Evolutionary conservation across 2,329 filamentous ascomycete species (phyloP), one percentile per base, ranked within the genome.

Genomic region (Fusarium guadeloupense): DNA sequence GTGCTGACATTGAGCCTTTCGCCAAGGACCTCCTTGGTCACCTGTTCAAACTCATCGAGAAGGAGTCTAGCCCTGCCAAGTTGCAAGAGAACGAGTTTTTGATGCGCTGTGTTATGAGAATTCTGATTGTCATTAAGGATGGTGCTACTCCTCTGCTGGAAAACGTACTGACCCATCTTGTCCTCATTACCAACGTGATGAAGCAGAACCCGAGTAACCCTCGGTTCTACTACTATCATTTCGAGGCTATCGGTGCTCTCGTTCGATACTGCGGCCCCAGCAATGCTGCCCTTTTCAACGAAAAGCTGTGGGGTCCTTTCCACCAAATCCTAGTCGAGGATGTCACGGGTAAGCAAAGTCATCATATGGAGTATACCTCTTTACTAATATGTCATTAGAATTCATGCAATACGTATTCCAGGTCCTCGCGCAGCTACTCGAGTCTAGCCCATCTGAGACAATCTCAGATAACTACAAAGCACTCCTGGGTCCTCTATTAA

Each of bases 61-160:
- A 90, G 72, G 90, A 97, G 68, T 82, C 84, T 5, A 89, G 90
- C 10, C 90, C 96, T 1, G 87, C 94, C 64, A 99, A 98, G 81
- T 88, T 99, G 59, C 95, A 99, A 73, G 95, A 99, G 77, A 99
- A 99, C 72, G 95, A 99, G 74, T 99, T 98, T 75, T 76, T 99
- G 71, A 98, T 99, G 93, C 91, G 93, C 69, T 99, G 95, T 71
- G 92, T 97, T 52, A 99, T 99, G 95, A 87, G 95, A 69, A 94
- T 99, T 12, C 82, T 99, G 58, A 93, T 99, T 64, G 93, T 98
- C 62, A 90, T 98, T 75, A 91, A 90, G 73, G 93, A 97, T 41
- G 90, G 88, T 23, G 86, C 94, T 13, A 77, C 88, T 3, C 83
- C 88, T 2, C 87, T 95, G 42, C 83, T 89, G 6, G 92, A 97